Evolutionary conservation across 2,329 filamentous ascomycete species (phyloP), one percentile per base, ranked within the genome.

Genomic region (Pseudogymnoascus verrucosus): DNA sequence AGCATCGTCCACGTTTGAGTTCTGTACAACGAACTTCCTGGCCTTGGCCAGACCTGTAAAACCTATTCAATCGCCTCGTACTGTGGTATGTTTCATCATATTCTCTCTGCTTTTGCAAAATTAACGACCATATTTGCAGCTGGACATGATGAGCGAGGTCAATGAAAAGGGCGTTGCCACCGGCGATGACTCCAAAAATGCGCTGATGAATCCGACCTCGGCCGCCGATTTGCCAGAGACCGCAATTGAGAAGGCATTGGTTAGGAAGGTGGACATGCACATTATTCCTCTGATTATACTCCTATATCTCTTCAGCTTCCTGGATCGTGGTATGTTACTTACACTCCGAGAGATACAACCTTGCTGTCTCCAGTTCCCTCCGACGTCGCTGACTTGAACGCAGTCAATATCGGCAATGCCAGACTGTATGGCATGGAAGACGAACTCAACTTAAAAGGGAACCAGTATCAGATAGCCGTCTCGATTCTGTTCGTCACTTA

Each of bases 291-390:
- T 89, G 14, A 78, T 89, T 7, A 89, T 89, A 85, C 72, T 82
- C 10, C 74, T 89, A 16, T 93, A 93, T 72, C 79, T 92, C 11
- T 86, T 92, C 68, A 89, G 86, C 68, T 93, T 93, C 72, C 76
- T 93, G 7, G 89, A 91, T 71, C 80, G 67, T 42, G 82, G 80
- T 70, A 84, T 83, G 74, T 78, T 74, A 34, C 60, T 69, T 11
- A 12, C 28, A 34, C 10, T 67, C 14, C 63, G 79, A 3, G 65
- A 78, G 16, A 69, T 42, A 65, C 64, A 21, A 1, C 31, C 57
- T 10, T 57, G n/a, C 40, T 65, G 65, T 39, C 26, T 23, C 64
- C 21, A 47, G n/a, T 36, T 26, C n/a, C 40, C 60, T 16, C 59
- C 34, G 16, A 44, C 21, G n/a, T n/a, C 39, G 37, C 21, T 40